phyloP scores from a whole-genome alignment of 108 stramenopile genomes.

The Epithemia pelagica region DNA sequence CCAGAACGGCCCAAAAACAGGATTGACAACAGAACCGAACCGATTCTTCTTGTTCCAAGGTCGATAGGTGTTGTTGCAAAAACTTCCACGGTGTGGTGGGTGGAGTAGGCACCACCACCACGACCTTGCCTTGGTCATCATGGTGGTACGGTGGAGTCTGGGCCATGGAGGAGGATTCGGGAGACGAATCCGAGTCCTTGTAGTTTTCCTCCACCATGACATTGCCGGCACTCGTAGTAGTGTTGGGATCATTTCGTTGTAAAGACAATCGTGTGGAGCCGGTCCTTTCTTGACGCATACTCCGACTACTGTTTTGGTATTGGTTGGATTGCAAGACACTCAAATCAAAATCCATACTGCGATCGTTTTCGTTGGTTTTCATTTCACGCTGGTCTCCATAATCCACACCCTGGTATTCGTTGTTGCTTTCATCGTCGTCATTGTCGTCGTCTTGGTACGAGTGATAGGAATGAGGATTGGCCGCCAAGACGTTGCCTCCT shows the following conservation, averaged over 20 bases:
- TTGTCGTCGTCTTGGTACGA: not conserved
- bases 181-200: too few species aligned
- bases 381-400: not conserved
- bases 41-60: not conserved
- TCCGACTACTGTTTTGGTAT: too few species aligned
- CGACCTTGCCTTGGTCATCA: not conserved
- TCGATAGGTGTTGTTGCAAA: not conserved
- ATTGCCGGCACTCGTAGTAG: too few species aligned
- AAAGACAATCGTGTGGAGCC: too few species aligned
- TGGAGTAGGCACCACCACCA: not conserved
- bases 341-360: not conserved
- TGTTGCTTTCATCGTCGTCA: not conserved
- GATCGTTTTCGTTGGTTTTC: not conserved
- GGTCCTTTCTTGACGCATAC: too few species aligned
- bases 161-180: too few species aligned
- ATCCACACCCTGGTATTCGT: not conserved
- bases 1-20: not conserved
- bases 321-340: not conserved
- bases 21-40: not conserved
- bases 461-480: not conserved
- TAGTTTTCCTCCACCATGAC: too few species aligned
- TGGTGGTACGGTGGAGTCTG: not conserved
- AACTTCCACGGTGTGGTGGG: not conserved
- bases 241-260: too few species aligned
- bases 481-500: too few species aligned